Conservation (phyloP, 164 flowering plant species). For the Vitis amurensis region DNA sequence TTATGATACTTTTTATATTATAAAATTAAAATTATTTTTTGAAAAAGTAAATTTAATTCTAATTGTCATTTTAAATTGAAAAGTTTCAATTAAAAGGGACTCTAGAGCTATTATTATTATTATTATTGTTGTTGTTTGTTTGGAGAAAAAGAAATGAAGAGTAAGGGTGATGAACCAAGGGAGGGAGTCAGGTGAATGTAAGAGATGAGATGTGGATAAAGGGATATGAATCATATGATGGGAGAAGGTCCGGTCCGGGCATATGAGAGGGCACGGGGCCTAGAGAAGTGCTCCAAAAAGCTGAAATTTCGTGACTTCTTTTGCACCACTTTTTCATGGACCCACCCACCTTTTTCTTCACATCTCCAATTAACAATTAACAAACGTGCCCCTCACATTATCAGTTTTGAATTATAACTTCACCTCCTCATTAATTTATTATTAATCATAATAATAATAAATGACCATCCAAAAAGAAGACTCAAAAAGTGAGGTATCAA, state of each 20-base stretch:
- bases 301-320: constrained; percentile 19
- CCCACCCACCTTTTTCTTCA: constrained; percentile 3
- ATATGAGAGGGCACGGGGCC: constrained; percentile 10
- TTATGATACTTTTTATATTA: too few species aligned
- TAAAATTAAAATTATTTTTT: too few species aligned
- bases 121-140: too few species aligned
- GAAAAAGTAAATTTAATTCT: too few species aligned
- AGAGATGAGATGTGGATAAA: constrained; percentile 5
- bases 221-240: constrained; percentile 2
- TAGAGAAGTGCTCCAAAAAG: constrained; percentile 27
- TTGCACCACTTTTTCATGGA: not conserved
- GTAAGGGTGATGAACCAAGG: too few species aligned
- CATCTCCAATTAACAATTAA: not conserved
- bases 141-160: too few species aligned
- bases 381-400: constrained; percentile 10
- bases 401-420: not conserved
- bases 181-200: too few species aligned
- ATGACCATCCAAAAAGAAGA: too few species aligned
- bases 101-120: too few species aligned
- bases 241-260: not conserved
- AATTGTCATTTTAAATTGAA: too few species aligned
- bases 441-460: not conserved
- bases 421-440: not conserved
- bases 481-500: not conserved
- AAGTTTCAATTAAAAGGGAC: too few species aligned